Conservation (phyloP, 2,329 filamentous ascomycete species). For the Trichoderma semiorbis region DNA sequence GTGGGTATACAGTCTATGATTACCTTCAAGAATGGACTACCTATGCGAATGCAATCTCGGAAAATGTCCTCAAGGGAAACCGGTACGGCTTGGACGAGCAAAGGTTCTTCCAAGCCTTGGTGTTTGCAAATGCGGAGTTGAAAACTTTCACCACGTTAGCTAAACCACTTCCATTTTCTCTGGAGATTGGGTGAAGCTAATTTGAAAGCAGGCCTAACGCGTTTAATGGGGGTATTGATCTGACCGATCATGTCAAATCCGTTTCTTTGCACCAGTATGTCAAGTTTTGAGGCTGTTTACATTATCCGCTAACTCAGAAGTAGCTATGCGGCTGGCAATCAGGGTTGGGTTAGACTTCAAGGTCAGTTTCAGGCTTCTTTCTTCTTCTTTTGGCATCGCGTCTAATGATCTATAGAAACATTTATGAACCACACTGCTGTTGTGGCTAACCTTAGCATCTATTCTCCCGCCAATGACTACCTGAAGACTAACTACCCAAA, state of each 20-base stretch:
- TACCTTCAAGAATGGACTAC: background rate
- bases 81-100: background rate
- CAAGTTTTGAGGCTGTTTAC: no score
- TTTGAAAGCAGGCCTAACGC: background rate
- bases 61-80: background rate
- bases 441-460: constrained; percentile 8
- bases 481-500: background rate
- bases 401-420: background rate
- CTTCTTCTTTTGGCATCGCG: background rate
- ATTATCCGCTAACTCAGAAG: background rate
- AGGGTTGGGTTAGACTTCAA: constrained; percentile 1
- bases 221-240: background rate
- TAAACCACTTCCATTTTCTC: background rate
- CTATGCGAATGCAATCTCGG: background rate
- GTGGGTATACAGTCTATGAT: background rate
- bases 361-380: background rate
- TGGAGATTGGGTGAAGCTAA: background rate
- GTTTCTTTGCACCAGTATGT: constrained; percentile 1
- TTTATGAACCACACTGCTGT: constrained; percentile 8
- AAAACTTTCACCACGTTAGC: constrained; percentile 1
- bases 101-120: background rate
- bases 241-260: constrained; percentile 2
- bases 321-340: constrained; percentile 2
- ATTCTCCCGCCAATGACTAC: constrained; percentile 6
- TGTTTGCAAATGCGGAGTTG: background rate